Conservation (phyloP, 305 asterid species). For the Fraxinus platypoda region DNA sequence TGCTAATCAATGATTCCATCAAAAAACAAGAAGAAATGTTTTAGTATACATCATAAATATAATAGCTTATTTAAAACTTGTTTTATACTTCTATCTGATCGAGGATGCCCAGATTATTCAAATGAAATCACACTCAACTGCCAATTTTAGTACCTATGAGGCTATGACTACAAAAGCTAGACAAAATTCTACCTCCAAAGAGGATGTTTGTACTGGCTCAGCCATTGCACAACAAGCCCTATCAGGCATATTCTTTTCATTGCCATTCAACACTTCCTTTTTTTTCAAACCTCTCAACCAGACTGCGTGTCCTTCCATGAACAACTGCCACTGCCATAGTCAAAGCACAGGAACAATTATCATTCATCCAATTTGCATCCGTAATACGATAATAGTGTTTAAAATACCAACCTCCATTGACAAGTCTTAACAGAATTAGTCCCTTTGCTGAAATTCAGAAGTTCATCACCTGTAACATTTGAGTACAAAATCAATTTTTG, state of each 20-base stretch:
- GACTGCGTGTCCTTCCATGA: conserved; percentile 88
- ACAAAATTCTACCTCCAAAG: conserved; percentile 24
- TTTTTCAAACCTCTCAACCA: conserved; percentile 86
- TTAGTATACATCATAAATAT: too few species aligned
- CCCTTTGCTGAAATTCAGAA: conserved; percentile 44
- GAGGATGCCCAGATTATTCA: not conserved
- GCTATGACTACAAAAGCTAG: not conserved
- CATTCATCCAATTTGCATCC: conserved; percentile 13
- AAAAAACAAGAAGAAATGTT: not conserved
- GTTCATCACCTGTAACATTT: conserved; percentile 48
- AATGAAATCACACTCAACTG: conserved; percentile 8
- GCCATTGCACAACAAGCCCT: conserved; percentile 30
- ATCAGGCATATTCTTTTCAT: conserved; percentile 44
- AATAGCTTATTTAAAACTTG: too few species aligned
- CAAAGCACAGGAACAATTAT: conserved; percentile 26
- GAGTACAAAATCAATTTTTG: conserved; percentile 19
- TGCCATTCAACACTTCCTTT: conserved; percentile 40
- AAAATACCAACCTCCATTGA: conserved; percentile 72
- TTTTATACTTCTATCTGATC: too few species aligned
- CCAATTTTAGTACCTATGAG: not conserved
- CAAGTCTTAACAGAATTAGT: conserved; percentile 59
- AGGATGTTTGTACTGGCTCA: conserved; percentile 33
- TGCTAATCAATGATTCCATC: not conserved
- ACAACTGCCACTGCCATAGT: conserved; percentile 67
- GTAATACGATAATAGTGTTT: conserved; percentile 15